phyloP scores from a whole-genome alignment of 805 yeast species.

The Wickerhamomyces mucosus region DNA sequence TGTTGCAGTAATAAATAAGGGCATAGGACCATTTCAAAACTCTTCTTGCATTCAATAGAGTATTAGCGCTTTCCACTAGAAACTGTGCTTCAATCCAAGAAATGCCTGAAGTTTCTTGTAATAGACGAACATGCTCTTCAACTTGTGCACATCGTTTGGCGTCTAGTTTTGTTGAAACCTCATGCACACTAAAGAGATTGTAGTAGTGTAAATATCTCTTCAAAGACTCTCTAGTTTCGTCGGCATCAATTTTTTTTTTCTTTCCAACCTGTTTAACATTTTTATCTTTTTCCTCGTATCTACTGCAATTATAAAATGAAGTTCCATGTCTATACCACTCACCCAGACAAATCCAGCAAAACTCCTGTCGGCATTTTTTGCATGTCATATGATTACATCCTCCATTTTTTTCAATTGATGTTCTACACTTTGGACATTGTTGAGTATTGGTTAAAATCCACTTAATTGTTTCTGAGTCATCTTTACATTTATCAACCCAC shows the following conservation, averaged over 20 bases:
- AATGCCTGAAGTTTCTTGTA: conserved; percentile 55
- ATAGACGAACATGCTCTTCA: conserved; percentile 48
- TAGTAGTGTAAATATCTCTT: conserved; percentile 68
- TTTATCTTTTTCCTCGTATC: conserved; percentile 31
- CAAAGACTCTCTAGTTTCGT: conserved; percentile 36
- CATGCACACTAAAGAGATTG: conserved; percentile 66
- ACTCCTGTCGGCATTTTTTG: conserved; percentile 62
- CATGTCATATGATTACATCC: conserved; percentile 98
- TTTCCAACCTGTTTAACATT: conserved; percentile 15
- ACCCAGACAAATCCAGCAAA: conserved; percentile 89
- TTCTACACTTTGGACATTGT: conserved; percentile 73
- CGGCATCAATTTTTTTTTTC: conserved; percentile 28
- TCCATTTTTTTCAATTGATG: conserved; percentile 84
- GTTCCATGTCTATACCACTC: conserved; percentile 66
- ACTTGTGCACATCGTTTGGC: conserved; percentile 50
- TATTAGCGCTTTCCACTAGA: conserved; percentile 60
- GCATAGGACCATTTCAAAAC: conserved; percentile 89
- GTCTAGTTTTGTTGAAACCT: conserved; percentile 67
- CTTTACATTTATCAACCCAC: conserved; percentile 76
- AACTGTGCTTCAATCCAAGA: conserved; percentile 89
- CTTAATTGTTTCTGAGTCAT: conserved; percentile 79
- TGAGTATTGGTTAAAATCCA: conserved; percentile 86
- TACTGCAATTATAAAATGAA: conserved; percentile 57
- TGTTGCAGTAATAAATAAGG: conserved; percentile 56
- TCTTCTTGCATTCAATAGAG: conserved; percentile 58